Base-by-base conservation (phyloP, 2,329 filamentous ascomycete species). In the Didymella exigua region DNA sequence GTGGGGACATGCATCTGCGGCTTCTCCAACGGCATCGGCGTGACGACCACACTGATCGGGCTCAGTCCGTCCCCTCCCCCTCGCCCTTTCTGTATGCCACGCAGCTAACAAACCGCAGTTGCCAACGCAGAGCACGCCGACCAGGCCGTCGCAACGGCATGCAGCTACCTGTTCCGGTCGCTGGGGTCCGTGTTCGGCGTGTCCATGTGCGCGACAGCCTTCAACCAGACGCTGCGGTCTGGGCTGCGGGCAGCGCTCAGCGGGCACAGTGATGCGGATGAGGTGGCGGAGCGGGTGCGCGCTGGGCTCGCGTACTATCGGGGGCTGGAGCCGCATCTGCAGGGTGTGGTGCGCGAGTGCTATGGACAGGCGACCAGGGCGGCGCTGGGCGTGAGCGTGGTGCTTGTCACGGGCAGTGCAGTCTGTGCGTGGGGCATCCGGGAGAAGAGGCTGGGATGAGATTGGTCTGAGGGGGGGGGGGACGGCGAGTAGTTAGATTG, bases 151-250 rank as follows among this genome's bases (percentile, higher is more conserved):
- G 88, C 87, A 4, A 89, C 90, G 14, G 90, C 90, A 7, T 91
- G 89, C 71, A 89, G 86, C 18, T 93, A 93, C 74, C 84, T 93
- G 21, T 93, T 93, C 79, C 86, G 90, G 33, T 88, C 87, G 1
- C 79, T 93, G 0, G 90, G 85, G 10, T 83, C 81, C 14, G 84
- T 86, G 9, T 81, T 86, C 33, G 84, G 89, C 10, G 80, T 92
- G 50, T 88, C 87, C n/a, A 77, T 90, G 53, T 84, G 84, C 45
- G 86, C 89, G 1, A 89, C 89, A 1, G 81, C 90, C 7, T 82
- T 91, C 40, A 91, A 93, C 69, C 85, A 89, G 67, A 80, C 81
- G 2, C 78, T 93, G 18, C 80, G 88, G 14, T 77, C 76, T 2
- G 78, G 82, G 41, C 78, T 93, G 4, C 77, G 78, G 2, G 66